Evolutionary conservation across 345 rosid species (phyloP).

Genomic region (Ailanthus altissimus): DNA sequence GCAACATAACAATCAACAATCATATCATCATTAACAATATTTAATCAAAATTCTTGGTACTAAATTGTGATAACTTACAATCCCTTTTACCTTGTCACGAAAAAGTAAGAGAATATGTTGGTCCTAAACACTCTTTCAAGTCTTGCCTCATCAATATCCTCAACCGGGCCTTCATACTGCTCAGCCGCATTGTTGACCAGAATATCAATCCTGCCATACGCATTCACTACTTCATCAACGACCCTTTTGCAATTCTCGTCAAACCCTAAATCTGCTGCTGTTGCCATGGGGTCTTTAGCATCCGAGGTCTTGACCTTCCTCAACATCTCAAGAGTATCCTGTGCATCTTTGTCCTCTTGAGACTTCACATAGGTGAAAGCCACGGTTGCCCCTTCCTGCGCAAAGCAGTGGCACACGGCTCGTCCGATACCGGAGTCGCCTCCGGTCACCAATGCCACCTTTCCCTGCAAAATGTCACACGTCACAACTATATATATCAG

Average conservation of each 20-base stretch:
- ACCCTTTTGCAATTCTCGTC: conserved; percentile 69
- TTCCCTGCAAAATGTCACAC: conserved; percentile 44
- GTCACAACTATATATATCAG: too few relatives aligned
- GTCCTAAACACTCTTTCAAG: conserved; percentile 68
- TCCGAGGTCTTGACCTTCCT: conserved; percentile 44
- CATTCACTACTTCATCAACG: conserved; percentile 59
- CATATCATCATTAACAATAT: too few relatives aligned
- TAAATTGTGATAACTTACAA: too few relatives aligned
- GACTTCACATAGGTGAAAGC: conserved; percentile 72
- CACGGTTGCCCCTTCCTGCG: conserved; percentile 65
- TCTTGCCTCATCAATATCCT: conserved; percentile 68
- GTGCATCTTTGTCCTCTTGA: conserved; percentile 71
- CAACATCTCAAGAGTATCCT: conserved; percentile 50
- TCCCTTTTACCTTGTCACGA: conserved; percentile 42
- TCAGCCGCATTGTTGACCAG: conserved; percentile 71
- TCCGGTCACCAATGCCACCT: conserved; percentile 73
- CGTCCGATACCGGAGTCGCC: conserved; percentile 86
- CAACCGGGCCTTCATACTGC: conserved; percentile 50
- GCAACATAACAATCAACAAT: too few relatives aligned
- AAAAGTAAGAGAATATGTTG: conserved; percentile 65
- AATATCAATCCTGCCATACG: conserved; percentile 62
- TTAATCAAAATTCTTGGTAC: too few relatives aligned
- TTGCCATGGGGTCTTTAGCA: conserved; percentile 61
- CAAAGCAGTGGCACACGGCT: conserved; percentile 59
- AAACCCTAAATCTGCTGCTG: conserved; percentile 60